phyloP scores from a whole-genome alignment of 352 stramenopile species.

The Globisporangium acanthophoron region DNA sequence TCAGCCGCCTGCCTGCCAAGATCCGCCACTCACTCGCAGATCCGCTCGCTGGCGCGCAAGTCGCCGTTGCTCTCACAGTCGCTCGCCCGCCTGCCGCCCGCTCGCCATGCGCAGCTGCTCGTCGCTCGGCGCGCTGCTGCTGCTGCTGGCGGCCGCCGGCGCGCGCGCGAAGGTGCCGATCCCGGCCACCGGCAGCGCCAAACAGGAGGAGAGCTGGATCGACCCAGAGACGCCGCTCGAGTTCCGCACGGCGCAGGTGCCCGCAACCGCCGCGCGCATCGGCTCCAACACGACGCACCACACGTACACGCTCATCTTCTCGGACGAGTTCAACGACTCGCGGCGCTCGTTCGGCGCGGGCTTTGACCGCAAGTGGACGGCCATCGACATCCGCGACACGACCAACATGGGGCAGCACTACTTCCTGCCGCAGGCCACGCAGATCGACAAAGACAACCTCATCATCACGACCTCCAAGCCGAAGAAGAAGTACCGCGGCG shows the following conservation, averaged over 20 bases:
- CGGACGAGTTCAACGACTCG: slow-evolving; percentile 95
- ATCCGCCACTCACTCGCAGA: background rate
- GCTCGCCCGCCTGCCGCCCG: background rate
- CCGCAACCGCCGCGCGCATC: slow-evolving; percentile 29
- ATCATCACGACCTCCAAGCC: slow-evolving; percentile 90
- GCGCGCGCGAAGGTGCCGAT: slow-evolving; percentile 22
- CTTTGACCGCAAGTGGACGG: slow-evolving; percentile 94
- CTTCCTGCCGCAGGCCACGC: slow-evolving; percentile 91
- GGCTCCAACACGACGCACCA: slow-evolving; percentile 22
- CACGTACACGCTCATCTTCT: slow-evolving; percentile 90
- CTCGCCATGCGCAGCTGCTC: slow-evolving; percentile 4
- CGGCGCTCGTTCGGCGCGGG: slow-evolving; percentile 92
- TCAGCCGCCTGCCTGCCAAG: too few species aligned
- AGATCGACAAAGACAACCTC: slow-evolving; percentile 91
- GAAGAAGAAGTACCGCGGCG: slow-evolving; percentile 67
- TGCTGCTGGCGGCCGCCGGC: background rate
- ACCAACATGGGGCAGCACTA: slow-evolving; percentile 95
- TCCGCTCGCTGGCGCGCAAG: background rate
- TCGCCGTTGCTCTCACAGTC: background rate
- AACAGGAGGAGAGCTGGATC: slow-evolving; percentile 64
- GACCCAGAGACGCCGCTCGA: slow-evolving; percentile 69
- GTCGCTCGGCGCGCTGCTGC: slow-evolving; percentile 15
- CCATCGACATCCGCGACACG: slow-evolving; percentile 93
- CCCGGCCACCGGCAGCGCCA: slow-evolving; percentile 22
- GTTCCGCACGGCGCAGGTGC: slow-evolving; percentile 37